Evolutionary conservation across 2,329 filamentous ascomycete genomes (phyloP), one percentile per base, ranked within the genome.

Genomic region (Trichoderma citrinoviride): DNA sequence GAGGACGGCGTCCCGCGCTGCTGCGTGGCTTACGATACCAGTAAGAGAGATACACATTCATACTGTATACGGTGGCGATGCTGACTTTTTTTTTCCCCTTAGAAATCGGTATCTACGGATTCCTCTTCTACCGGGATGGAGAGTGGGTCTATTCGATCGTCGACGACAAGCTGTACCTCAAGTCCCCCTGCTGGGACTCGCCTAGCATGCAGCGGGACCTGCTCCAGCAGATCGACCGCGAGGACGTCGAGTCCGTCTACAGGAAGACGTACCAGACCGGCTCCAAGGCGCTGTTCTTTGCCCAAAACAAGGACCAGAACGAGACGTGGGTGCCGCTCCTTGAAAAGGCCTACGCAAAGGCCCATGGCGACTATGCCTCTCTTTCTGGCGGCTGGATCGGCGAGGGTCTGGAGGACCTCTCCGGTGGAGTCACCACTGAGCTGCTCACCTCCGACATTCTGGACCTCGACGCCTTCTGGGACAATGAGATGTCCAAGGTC

Each of bases 61-160:
- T 12, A 40, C 17, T n/a, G 40, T 40, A n/a, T 33, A 21, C 3
- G 17, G 10, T 15, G 8, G 15, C 50, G 14, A 53, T 55, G 25
- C 69, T 72, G 61, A 72, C 49, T 1, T 43, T 44, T 52, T 40
- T n/a, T 37, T 37, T 12, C 2, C 3, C 14, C 33, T 37, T 37
- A 76, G 74, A 75, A 68, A 87, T 95, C 57, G 92, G 92, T 8
- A 92, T 96, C 3, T 96, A 96, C 71, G 92, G 92, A 1, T 96
- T 96, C 72, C 91, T 96, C 55, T 96, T 96, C 74, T 91, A 90
- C 74, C 82, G 92, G 73, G 92, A 96, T 72, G 92, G 92, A 61
- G 91, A 95, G 76, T 97, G 92, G 93, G 90, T 94, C 64, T 92
- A 93, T 70, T 93, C 91, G 65, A 93, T 97, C 67, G 87, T 97